A percentile compares a stretch with the other conserved stretches of the same genome.
These are phyloP conservation scores for Xylaria sp. DNA, from an alignment of 2,329 filamentous ascomycete genomes.

Conservation along the genomic window DNA sequence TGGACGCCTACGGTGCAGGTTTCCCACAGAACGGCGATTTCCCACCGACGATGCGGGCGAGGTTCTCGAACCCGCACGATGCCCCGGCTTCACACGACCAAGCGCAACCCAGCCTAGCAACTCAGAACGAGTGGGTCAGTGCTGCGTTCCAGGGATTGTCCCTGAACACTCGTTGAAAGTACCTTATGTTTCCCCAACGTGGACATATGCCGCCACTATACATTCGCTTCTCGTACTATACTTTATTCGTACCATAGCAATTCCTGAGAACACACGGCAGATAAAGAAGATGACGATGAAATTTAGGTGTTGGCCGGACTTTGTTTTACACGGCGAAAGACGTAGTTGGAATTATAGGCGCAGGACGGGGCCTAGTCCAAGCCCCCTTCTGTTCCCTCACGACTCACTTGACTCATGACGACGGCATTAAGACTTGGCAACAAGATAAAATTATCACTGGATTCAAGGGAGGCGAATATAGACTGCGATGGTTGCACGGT, in stretches of 20 bases:
- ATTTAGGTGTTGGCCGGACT: slow-evolving; percentile 45
- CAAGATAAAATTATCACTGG: slow-evolving; percentile 48
- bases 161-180: slow-evolving; percentile 67
- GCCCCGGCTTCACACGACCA: slow-evolving; percentile 50
- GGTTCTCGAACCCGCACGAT: slow-evolving; percentile 50
- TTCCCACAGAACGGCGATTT: slow-evolving; percentile 56
- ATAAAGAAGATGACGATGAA: slow-evolving; percentile 44
- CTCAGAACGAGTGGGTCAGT: slow-evolving; percentile 68
- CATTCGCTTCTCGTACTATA: slow-evolving; percentile 49
- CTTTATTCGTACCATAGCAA: slow-evolving; percentile 40
- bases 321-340: slow-evolving; percentile 44
- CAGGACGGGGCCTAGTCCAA: slow-evolving; percentile 40
- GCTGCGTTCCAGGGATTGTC: slow-evolving; percentile 76
- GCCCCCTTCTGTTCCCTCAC: slow-evolving; percentile 37
- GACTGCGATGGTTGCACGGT: slow-evolving; percentile 47
- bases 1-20: slow-evolving; percentile 55
- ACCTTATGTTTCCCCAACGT: slow-evolving; percentile 11
- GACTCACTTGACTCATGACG: slow-evolving; percentile 48
- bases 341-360: slow-evolving; percentile 38
- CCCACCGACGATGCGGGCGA: slow-evolving; percentile 58
- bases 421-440: slow-evolving; percentile 48
- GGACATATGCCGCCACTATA: slow-evolving; percentile 25
- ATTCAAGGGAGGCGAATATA: slow-evolving; percentile 47
- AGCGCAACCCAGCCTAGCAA: slow-evolving; percentile 50
- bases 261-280: slow-evolving; percentile 38